These are phyloP conservation scores for Wilcoxina mikolae DNA, from an alignment of 495 filamentous ascomycete genomes.

Conservation along the genomic window DNA sequence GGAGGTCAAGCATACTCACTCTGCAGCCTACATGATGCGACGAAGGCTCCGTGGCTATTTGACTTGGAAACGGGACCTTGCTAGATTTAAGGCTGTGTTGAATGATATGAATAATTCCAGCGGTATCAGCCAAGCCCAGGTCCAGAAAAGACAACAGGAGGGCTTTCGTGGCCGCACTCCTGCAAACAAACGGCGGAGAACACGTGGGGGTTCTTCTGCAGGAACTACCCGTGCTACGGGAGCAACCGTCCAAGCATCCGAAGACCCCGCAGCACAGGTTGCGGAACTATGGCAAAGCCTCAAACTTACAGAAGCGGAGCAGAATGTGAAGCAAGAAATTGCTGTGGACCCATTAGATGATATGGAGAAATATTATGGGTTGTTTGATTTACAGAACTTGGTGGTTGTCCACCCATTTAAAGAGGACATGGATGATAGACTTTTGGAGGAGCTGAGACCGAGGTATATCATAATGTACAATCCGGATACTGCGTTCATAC, in stretches of 20 bases:
- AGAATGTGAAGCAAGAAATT: conserved; percentile 55
- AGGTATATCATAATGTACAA: conserved; percentile 98
- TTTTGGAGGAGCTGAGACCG: conserved; percentile 83
- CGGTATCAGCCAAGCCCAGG: neutral
- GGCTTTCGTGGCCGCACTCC: conserved; percentile 48
- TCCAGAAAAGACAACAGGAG: conserved; percentile 12
- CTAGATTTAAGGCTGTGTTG: conserved; percentile 60
- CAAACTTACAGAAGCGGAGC: conserved; percentile 49
- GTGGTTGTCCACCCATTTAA: conserved; percentile 84
- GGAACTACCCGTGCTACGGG: conserved; percentile 43
- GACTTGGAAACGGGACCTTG: conserved; percentile 79
- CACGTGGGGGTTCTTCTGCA: conserved; percentile 65
- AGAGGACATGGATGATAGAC: conserved; percentile 89
- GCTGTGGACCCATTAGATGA: conserved; percentile 67
- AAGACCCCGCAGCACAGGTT: conserved; percentile 66
- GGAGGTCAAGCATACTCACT: conserved; percentile 39
- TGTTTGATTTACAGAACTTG: conserved; percentile 83
- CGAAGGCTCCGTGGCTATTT: conserved; percentile 75
- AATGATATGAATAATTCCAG: neutral
- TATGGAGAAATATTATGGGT: conserved; percentile 81
- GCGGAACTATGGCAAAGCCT: conserved; percentile 50
- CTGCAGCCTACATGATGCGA: conserved; percentile 77
- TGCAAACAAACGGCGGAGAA: conserved; percentile 71
- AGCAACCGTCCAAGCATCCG: conserved; percentile 58
- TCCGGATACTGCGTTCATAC: conserved; percentile 87